Conservation (phyloP, 2,329 filamentous ascomycete species). For the Sarocladiaceae sp. region DNA sequence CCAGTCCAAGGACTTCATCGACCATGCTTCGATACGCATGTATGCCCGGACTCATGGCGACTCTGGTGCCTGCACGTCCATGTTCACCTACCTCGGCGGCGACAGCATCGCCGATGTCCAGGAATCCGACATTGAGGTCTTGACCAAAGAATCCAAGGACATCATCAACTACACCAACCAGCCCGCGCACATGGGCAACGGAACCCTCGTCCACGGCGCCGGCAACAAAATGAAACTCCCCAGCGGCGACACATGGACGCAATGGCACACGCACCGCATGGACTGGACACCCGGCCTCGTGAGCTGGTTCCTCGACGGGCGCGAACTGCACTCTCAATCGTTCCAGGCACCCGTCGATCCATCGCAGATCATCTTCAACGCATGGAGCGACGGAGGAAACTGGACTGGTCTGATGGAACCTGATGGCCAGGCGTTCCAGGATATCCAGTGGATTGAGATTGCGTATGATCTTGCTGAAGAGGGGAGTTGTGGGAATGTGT, state of each 20-base stretch:
- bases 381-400: conserved; percentile 54
- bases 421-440: conserved; percentile 44
- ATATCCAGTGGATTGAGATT: conserved; percentile 59
- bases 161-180: conserved; percentile 56
- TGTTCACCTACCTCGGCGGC: conserved; percentile 44
- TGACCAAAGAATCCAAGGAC: conserved; percentile 37
- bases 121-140: conserved; percentile 47
- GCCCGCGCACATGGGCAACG: conserved; percentile 41
- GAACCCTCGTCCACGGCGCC: conserved; percentile 39
- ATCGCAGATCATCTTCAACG: conserved; percentile 48
- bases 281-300: conserved; percentile 53
- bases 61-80: conserved; percentile 43
- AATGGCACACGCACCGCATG: conserved; percentile 53
- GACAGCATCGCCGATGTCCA: conserved; percentile 33
- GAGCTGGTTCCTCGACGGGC: conserved; percentile 49
- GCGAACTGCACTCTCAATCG: conserved; percentile 41
- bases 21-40: conserved; percentile 37
- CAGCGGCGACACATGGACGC: conserved; percentile 37
- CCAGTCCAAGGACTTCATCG: conserved; percentile 26
- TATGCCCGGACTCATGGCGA: conserved; percentile 41
- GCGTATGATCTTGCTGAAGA: conserved; percentile 38
- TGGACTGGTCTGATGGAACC: conserved; percentile 54
- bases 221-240: conserved; percentile 33
- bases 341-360: conserved; percentile 51
- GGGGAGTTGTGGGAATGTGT: conserved; percentile 27